phyloP scores from a whole-genome alignment of 306 rosid genomes.

The Betula pendula region DNA sequence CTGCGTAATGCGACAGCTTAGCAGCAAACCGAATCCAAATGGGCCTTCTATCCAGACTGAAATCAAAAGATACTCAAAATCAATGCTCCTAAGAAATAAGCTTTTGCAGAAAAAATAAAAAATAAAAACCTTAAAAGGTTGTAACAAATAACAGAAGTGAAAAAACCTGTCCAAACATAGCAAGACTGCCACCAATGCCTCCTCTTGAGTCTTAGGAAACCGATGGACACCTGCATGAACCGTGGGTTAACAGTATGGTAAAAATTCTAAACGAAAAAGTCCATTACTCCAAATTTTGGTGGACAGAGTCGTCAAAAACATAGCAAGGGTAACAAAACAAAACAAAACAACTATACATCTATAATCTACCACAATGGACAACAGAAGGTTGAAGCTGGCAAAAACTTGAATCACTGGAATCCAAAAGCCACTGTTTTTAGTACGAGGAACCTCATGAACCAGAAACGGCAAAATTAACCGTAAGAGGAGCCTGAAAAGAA shows the following conservation, averaged over 20 bases:
- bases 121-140: not conserved
- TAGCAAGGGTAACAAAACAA: not conserved
- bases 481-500: slow-evolving; percentile 67
- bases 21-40: slow-evolving; percentile 85
- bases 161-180: slow-evolving; percentile 85
- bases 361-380: slow-evolving; percentile 67
- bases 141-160: slow-evolving; percentile 26
- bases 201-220: slow-evolving; percentile 54
- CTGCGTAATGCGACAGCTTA: slow-evolving; percentile 83
- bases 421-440: slow-evolving; percentile 93
- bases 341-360: not conserved
- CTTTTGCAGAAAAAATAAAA: slow-evolving; percentile 18
- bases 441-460: slow-evolving; percentile 75
- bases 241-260: not conserved
- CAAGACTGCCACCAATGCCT: slow-evolving; percentile 83
- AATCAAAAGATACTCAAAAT: slow-evolving; percentile 33
- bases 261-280: slow-evolving; percentile 11
- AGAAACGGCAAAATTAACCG: slow-evolving; percentile 65
- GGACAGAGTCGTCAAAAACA: slow-evolving; percentile 1
- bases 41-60: slow-evolving; percentile 96
- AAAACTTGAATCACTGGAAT: slow-evolving; percentile 83
- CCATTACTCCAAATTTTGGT: not conserved
- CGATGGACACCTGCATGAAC: slow-evolving; percentile 55
- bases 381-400: slow-evolving; percentile 82
- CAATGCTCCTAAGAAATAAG: not conserved